Base-by-base conservation (phyloP, 768 basidiomycete species). In the Macrolepiota fuliginosa region DNA sequence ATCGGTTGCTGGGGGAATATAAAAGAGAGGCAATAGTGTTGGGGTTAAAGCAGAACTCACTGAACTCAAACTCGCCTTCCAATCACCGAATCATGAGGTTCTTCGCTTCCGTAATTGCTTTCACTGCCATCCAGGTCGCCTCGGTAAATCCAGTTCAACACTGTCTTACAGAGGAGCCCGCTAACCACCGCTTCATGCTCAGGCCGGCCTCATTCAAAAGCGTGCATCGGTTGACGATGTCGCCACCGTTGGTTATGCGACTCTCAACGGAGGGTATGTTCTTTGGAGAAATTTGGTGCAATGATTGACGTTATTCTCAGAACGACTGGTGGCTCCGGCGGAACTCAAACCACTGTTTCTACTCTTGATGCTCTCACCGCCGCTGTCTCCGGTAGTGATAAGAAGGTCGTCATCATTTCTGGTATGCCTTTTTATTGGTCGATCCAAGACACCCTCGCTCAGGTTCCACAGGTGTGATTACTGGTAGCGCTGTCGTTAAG, bases 361-460 rank as follows among this genome's bases (percentile, higher is more conserved):
- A 76, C 75, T 27, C 73, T 82, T 25, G 73, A 67, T 46, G 78
- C 73, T 7, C 69, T 81, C 27, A 81, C 77, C 11, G 46, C 72
- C 35, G 80, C 80, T 50, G 78, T 81, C 11, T 58, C 72, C 17
- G 79, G 79, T n/a, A 66, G 65, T 64, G 69, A 71, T 19, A 76
- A 75, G 63, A 79, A 79, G 67, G 72, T 79, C 52, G 79, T 82
- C 58, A 71, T 81, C 54, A 76, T 82, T 58, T 76, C 74, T 29
- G 80, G 79, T 74, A 51, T 52, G 22, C 25, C 29, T 7, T 32
- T 25, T 6, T 61, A 22, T 4, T 35, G 27, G 17, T 46, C 36
- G 7, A 29, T 37, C 13, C 9, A 37, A 19, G 25, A 32, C 54
- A 9, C n/a, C 15, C 9, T 36, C 1, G 40, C 49, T 25, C 51